Base-by-base conservation (phyloP, 768 basidiomycete genomes). In the Lactarius hengduanensis region DNA sequence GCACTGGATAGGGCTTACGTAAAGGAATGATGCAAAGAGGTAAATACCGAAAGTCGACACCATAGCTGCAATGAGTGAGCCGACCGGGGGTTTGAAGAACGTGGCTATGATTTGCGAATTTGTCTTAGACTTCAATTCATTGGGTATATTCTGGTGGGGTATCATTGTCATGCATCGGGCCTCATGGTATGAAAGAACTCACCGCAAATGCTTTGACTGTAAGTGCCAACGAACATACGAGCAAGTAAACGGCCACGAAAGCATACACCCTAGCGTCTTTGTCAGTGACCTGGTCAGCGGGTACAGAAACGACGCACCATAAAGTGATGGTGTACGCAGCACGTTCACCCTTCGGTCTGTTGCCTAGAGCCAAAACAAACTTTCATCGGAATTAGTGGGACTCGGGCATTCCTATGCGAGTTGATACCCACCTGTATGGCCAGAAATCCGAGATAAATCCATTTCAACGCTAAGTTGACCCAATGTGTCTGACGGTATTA, bases 11-110 rank as follows among this genome's bases (percentile, higher is more conserved):
- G 1, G 34, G 80, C 91, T 79, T 69, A 93, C 91, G 72, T 92
- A 96, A 73, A 94, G 86, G 77, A 94, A 83, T 0, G 92, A 96
- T 3, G 93, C 85, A 28, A 88, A 73, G 70, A 94, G 81, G 80
- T 95, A 96, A 66, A 95, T 93, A 54, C 93, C 96, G 71, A 92
- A 93, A 2, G 94, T 96, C 4, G 92, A 92, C 63, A 91, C 77
- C 80, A 95, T 87, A 9, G 94, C 94, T 32, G 92, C 94, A 57
- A 95, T 86, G 64, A 96, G 76, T 28, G 91, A 83, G 64, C 91
- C 92, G 57, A 91, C 85, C 1, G 92, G 88, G 18, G 91, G 88
- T 50, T 78, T 81, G 74, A 97, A 86, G 77, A 94, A 87, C 3
- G 82, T 81, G 4, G 69, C 20, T 64, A 93, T 77, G 63, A 90